A percentile compares a stretch with the other conserved stretches of the same genome.
These are phyloP conservation scores for Sclerotinia spermophila DNA, from an alignment of 2,329 filamentous ascomycete species.

Conservation along the genomic window DNA sequence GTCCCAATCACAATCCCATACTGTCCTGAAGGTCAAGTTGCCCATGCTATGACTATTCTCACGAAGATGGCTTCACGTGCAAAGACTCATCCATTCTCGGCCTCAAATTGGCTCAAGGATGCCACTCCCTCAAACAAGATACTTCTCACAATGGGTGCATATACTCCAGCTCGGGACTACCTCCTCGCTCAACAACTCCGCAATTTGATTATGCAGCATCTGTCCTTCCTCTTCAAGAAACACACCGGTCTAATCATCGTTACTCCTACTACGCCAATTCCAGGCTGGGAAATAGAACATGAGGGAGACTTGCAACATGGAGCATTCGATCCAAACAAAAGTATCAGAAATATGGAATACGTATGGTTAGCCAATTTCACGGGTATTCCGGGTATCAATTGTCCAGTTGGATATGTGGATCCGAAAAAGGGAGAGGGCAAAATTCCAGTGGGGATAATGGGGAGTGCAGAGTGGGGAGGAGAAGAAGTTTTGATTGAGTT, in stretches of 20 bases:
- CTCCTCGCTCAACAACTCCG: slow-evolving; percentile 71
- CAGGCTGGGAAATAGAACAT: slow-evolving; percentile 63
- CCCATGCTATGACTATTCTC: slow-evolving; percentile 75
- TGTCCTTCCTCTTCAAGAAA: slow-evolving; percentile 64
- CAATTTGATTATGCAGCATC: slow-evolving; percentile 72
- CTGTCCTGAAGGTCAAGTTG: slow-evolving; percentile 67
- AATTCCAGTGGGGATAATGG: slow-evolving; percentile 59
- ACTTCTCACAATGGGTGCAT: slow-evolving; percentile 60
- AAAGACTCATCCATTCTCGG: slow-evolving; percentile 2
- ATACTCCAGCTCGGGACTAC: slow-evolving; percentile 66
- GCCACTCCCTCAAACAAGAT: slow-evolving; percentile 67
- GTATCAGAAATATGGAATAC: slow-evolving; percentile 78
- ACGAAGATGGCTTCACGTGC: slow-evolving; percentile 57
- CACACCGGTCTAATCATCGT: slow-evolving; percentile 75
- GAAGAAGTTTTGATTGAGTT: slow-evolving; percentile 62
- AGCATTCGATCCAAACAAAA: slow-evolving; percentile 67
- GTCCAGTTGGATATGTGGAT: slow-evolving; percentile 68
- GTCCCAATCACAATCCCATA: slow-evolving; percentile 63
- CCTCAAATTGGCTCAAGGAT: slow-evolving; percentile 46
- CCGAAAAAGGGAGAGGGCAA: slow-evolving; percentile 47
- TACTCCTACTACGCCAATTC: slow-evolving; percentile 71
- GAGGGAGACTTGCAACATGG: slow-evolving; percentile 62
- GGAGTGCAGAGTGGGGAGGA: slow-evolving; percentile 62
- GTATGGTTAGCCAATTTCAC: slow-evolving; percentile 80
- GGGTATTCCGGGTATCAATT: slow-evolving; percentile 71